Evolutionary conservation across 495 filamentous ascomycete species (phyloP).

Genomic region (Xylaria castorea): DNA sequence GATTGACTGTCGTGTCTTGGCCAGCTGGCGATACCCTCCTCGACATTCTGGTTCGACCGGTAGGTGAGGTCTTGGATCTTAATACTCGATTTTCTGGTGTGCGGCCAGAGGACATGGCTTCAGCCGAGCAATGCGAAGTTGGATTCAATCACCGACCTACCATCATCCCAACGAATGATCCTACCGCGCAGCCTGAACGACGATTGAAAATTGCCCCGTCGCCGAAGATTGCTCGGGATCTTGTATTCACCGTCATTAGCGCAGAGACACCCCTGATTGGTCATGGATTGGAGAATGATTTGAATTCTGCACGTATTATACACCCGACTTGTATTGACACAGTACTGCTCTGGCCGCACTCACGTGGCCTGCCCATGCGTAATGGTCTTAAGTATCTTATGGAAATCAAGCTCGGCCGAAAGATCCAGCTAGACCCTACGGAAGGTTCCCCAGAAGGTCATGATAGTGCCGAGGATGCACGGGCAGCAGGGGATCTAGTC

Average conservation of each 20-base stretch:
- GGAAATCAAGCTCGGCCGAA: constrained; percentile 66
- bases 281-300: constrained; percentile 94
- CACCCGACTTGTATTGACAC: constrained; percentile 89
- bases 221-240: constrained; percentile 70
- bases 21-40: constrained; percentile 75
- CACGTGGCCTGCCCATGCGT: constrained; percentile 73
- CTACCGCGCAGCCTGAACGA: constrained; percentile 24
- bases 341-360: constrained; percentile 81
- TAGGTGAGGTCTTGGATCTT: constrained; percentile 84
- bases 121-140: constrained; percentile 66
- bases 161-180: constrained; percentile 10
- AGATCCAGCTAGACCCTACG: constrained; percentile 77
- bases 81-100: constrained; percentile 92
- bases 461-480: constrained; percentile 87
- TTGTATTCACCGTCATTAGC: constrained; percentile 73
- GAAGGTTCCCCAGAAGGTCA: constrained; percentile 66
- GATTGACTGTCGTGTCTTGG: constrained; percentile 87
- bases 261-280: constrained; percentile 84
- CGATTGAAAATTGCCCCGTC: constrained; percentile 72
- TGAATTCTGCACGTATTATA: constrained; percentile 81
- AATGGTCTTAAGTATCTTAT: constrained; percentile 75
- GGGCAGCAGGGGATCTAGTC: constrained; percentile 86
- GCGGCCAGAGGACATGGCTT: constrained; percentile 71
- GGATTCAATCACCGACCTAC: constrained; percentile 29
- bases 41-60: constrained; percentile 84